Conservation (phyloP, 2,329 filamentous ascomycete genomes). For the Coniochaeta sp. region DNA sequence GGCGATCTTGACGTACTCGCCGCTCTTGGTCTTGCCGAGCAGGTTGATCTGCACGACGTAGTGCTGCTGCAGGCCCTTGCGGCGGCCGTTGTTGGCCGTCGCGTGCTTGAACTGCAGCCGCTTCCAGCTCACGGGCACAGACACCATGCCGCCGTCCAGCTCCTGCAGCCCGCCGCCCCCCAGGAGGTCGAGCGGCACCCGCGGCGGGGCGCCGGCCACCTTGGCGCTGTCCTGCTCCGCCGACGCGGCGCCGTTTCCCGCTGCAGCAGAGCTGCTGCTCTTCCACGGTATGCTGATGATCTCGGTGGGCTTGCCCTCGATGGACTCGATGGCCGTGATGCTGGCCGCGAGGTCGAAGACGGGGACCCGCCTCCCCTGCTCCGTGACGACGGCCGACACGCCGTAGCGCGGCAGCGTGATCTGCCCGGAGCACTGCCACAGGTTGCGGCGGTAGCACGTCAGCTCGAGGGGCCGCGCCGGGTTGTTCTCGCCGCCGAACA, state of each 20-base stretch:
- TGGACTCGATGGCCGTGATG: conserved; percentile 82
- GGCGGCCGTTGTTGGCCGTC: conserved; percentile 89
- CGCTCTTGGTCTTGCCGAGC: conserved; percentile 61
- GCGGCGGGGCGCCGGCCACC: conserved; percentile 42
- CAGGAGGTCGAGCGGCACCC: conserved; percentile 48
- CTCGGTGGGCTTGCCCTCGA: conserved; percentile 85
- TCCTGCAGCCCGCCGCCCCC: conserved; percentile 53
- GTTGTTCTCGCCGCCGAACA: conserved; percentile 54
- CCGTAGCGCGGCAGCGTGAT: conserved; percentile 65
- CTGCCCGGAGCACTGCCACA: conserved; percentile 90
- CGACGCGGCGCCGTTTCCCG: conserved; percentile 19
- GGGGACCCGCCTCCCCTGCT: conserved; percentile 71
- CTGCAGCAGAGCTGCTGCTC: conserved; percentile 55
- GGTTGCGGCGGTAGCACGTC: conserved; percentile 89
- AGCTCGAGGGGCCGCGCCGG: conserved; percentile 63
- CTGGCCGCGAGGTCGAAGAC: conserved; percentile 73
- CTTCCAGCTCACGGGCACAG: conserved; percentile 86
- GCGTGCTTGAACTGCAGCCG: conserved; percentile 91
- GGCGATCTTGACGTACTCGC: conserved; percentile 66
- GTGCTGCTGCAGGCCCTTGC: conserved; percentile 92
- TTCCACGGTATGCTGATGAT: conserved; percentile 98
- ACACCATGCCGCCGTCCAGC: conserved; percentile 72
- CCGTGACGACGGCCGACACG: conserved; percentile 60
- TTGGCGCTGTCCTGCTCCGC: conserved; percentile 48
- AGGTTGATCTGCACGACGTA: conserved; percentile 85